These are phyloP conservation scores for Hyphopichia fennica DNA, from an alignment of 1,139 yeast genomes.

Conservation along the genomic window DNA sequence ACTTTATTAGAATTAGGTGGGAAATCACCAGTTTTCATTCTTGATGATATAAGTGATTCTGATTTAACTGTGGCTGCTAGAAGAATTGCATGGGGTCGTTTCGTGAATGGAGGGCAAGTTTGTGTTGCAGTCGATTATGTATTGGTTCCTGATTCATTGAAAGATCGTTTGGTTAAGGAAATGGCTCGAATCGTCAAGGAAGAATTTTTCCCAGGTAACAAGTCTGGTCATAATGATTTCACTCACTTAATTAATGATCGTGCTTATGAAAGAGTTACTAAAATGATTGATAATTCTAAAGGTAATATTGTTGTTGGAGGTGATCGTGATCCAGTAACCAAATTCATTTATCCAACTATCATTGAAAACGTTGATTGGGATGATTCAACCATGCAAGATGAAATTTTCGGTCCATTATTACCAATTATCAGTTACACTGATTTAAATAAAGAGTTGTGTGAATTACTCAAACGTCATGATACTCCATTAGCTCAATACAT, in stretches of 20 bases:
- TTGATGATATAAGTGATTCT: constrained; percentile 40
- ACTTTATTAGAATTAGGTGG: constrained; percentile 86
- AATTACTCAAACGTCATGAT: constrained; percentile 58
- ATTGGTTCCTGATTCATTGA: constrained; percentile 58
- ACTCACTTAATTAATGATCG: constrained; percentile 69
- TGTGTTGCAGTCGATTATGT: constrained; percentile 89
- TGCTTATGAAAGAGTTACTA: constrained; percentile 53
- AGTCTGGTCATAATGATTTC: constrained; percentile 30
- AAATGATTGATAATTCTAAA: constrained; percentile 48
- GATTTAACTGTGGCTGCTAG: constrained; percentile 55
- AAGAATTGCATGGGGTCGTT: constrained; percentile 76
- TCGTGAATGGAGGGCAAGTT: constrained; percentile 84
- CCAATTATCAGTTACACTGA: constrained; percentile 64
- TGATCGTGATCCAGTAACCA: constrained; percentile 36
- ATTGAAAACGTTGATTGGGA: constrained; percentile 59
- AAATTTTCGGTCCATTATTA: constrained; percentile 82
- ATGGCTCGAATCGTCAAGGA: constrained; percentile 43
- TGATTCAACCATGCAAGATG: constrained; percentile 74
- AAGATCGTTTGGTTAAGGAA: constrained; percentile 50
- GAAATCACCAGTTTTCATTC: constrained; percentile 77
- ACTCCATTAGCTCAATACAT: constrained; percentile 88
- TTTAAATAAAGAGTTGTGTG: constrained; percentile 47
- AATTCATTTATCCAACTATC: constrained; percentile 69
- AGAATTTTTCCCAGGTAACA: constrained; percentile 44
- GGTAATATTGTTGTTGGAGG: constrained; percentile 68